Evolutionary conservation across 257 asterid species (phyloP).

Genomic region (Solanum clarkiae): DNA sequence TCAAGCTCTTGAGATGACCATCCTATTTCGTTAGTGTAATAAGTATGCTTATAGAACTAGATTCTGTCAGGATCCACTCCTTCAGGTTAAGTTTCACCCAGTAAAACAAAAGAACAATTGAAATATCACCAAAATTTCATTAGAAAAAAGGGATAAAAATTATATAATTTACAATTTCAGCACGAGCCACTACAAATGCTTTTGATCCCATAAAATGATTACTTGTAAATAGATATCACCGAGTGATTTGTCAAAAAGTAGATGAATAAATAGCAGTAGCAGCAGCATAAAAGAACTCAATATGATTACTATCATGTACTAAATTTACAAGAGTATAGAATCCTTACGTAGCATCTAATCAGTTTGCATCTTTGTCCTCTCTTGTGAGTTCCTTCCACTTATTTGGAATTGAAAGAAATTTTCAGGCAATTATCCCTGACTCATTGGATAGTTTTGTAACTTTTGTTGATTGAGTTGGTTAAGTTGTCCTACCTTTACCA

Average conservation of each 20-base stretch:
- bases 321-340: not conserved
- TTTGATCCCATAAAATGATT: no score
- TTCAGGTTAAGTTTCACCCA: not conserved
- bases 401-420: not conserved
- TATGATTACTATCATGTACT: not conserved
- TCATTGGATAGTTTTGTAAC: not conserved
- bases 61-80: not conserved
- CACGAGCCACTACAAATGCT: no score
- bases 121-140: no score
- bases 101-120: not conserved
- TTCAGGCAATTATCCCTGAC: not conserved
- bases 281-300: not conserved
- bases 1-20: not conserved
- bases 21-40: not conserved
- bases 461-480: not conserved
- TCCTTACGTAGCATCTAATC: not conserved
- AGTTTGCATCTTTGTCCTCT: not conserved
- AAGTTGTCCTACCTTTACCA: not conserved
- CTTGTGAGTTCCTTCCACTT: not conserved
- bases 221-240: not conserved
- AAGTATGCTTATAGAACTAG: not conserved
- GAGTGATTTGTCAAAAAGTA: not conserved
- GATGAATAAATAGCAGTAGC: not conserved
- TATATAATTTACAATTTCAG: not conserved
- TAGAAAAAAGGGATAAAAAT: not conserved